A percentile compares a stretch with the other conserved stretches of the same genome.
phyloP scores from a whole-genome alignment of 139 green algal genomes.

The Marvania coccoides region DNA sequence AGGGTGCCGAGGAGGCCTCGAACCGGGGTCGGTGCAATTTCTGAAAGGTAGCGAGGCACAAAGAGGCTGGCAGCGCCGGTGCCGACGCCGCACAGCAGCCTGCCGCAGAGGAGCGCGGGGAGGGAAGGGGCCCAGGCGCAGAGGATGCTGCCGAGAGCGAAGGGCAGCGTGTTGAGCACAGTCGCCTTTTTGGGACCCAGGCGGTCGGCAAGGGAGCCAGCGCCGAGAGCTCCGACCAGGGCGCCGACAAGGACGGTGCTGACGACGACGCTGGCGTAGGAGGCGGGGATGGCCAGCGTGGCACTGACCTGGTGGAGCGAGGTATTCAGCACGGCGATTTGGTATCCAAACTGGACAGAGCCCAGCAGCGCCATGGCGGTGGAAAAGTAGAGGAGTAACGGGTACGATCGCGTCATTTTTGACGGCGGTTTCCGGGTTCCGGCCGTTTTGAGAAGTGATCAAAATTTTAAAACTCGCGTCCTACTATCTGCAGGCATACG shows the following conservation, averaged over 20 bases:
- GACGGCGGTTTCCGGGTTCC: too few species aligned
- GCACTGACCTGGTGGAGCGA: constrained; percentile 15
- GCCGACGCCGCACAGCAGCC: constrained; percentile 37
- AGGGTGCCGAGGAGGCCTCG: constrained; percentile 47
- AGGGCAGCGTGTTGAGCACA: constrained; percentile 18
- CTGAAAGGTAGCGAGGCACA: constrained; percentile 60
- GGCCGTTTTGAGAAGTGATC: too few species aligned
- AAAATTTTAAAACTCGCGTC: too few species aligned
- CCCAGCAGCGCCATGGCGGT: constrained; percentile 16
- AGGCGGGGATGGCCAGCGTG: constrained; percentile 11
- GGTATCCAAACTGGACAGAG: constrained; percentile 42
- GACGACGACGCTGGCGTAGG: constrained; percentile 30
- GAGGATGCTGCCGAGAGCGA: constrained; percentile 27
- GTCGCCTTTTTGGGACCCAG: constrained; percentile 31
- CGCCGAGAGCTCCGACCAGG: constrained; percentile 23
- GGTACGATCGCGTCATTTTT: constrained; percentile 11
- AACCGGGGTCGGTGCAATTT: constrained; percentile 48
- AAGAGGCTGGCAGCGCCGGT: constrained; percentile 41
- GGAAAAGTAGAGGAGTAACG: constrained; percentile 18
- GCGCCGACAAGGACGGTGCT: constrained; percentile 33
- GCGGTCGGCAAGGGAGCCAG: constrained; percentile 37
- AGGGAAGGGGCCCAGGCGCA: constrained; percentile 2
- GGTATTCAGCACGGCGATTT: constrained; percentile 61
- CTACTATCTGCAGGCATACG: too few species aligned
- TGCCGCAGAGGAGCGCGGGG: constrained; percentile 19